Percentiles rank a stretch among this genome's conserved stretches.
Conservation (phyloP, 73 alveolate species). For the Stentor coeruleus region DNA sequence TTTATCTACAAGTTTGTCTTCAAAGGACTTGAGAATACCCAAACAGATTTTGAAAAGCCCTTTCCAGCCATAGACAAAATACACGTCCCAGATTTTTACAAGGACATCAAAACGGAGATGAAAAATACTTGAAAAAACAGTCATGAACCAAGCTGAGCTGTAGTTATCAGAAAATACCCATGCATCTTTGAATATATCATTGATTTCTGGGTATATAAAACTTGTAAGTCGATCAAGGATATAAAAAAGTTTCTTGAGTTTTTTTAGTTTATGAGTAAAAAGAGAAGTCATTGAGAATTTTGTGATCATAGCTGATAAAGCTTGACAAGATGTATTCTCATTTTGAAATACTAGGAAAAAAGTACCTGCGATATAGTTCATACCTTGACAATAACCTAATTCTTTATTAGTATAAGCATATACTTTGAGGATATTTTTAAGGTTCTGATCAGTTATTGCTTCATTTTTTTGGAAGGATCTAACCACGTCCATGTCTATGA, state of each 20-base stretch:
- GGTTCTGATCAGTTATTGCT: conserved; percentile 22
- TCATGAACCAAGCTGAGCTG: conserved; percentile 86
- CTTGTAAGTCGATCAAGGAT: conserved; percentile 75
- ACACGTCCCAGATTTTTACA: conserved; percentile 18
- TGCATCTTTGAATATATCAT: conserved; percentile 64
- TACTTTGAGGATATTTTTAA: conserved; percentile 75
- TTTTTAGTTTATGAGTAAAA: conserved; percentile 59
- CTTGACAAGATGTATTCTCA: conserved; percentile 33
- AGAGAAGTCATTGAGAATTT: conserved; percentile 27
- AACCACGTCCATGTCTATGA: conserved; percentile 56
- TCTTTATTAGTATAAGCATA: conserved; percentile 83
- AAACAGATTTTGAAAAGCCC: background rate
- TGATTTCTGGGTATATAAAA: conserved; percentile 68
- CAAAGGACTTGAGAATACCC: no score
- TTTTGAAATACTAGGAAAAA: conserved; percentile 63
- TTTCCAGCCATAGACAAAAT: conserved; percentile 19
- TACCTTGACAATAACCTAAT: conserved; percentile 94
- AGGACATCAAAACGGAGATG: conserved; percentile 11
- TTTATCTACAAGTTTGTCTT: no score
- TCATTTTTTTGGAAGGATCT: conserved; percentile 33
- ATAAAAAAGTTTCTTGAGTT: conserved; percentile 74
- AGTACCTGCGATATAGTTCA: conserved; percentile 97
- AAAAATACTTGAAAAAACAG: conserved; percentile 69
- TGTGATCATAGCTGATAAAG: background rate
- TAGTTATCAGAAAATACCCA: conserved; percentile 46